Base-by-base conservation (phyloP, 2,329 filamentous ascomycete species). In the Hypoxylon sp. region DNA sequence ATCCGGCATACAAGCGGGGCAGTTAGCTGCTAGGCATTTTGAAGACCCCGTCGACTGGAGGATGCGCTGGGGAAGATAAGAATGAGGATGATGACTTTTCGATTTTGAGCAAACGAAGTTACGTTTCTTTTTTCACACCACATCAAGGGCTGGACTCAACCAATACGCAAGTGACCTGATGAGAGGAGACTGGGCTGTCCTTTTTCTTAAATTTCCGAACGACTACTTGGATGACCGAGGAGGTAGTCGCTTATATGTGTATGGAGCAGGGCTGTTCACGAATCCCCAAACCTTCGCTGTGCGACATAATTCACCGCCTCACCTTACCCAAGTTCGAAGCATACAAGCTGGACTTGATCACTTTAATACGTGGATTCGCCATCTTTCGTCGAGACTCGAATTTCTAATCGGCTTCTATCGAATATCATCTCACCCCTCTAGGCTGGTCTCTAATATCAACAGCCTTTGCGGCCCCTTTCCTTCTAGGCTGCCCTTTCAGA, bases 31-130 rank as follows among this genome's bases (percentile, higher is more conserved):
- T 29, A 32, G 32, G 25, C 7, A 30, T 57, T 54, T 9, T 6
- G 39, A 41, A 55, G 3, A 2, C 7, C 5, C n/a, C 7, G 11
- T 14, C 7, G 29, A 30, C 14, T 39, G 19, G 39, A 21, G 11
- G 29, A 46, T 46, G 29, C 51, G 37, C 12, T 21, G 29, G 30
- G 48, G 51, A 27, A 51, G 46, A 34, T 51, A 61, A 48, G 43
- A 41, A 16, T 6, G 30, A 54, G 7, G n/a, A 57, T 55, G 21
- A 39, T 25, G 14, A 52, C 5, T 34, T 34, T 8, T 27, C 21
- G 5, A 46, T 48, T 27, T 27, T 59, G 34, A 61, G 8, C 16
- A n/a, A 14, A 12, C 16, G 30, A 4, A 12, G 3, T 11, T 19
- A 51, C 11, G 14, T 55, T 34, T 29, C 45, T 19, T 51, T 52